Base-by-base conservation (phyloP, 192 early-diverging fungal species). In the Backusella westeae region DNA sequence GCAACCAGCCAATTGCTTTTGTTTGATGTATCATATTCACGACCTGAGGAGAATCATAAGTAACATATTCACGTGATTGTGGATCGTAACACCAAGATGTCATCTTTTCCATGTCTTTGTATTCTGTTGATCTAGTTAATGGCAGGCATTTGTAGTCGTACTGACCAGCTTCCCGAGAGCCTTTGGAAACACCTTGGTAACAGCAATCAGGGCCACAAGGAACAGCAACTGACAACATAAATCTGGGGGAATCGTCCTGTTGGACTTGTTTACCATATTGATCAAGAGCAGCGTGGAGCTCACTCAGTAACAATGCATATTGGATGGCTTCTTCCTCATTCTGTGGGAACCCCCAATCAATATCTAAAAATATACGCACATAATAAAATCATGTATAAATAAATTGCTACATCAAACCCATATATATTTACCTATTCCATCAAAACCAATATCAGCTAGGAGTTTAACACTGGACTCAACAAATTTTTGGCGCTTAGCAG, bases 91-190 rank as follows among this genome's bases (percentile, higher is more conserved):
- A 91, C 76, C 92, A 95, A 29, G 92, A 88, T 0, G 96, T 94
- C 70, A 91, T 86, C 26, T 90, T 87, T 21, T 87, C 77, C 1
- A 88, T 89, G 74, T 98, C 96, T 90, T 93, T 95, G 71, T 92
- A 85, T 52, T 93, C 89, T 1, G 77, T 73, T 34, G 93, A 90
- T 17, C 88, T 87, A 10, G 87, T 82, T 9, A 80, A 71, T 9
- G 92, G 93, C 75, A 99, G 80, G 6, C 84, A 71, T 82, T 95
- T 96, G 84, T 94, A 97, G 78, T 99, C 98, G 78, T 92, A 93
- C 29, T 93, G 89, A 1, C 97, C 97, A 66, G 88, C 82, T 80
- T 98, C 97, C 95, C 95, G 96, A 5, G 90, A 90, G 34, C 94
- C 94, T 52, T 89, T 79, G 4, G 91, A 89, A 32, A 92, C 82